Conservation (phyloP, 2,329 filamentous ascomycete genomes). For the Paraconiothyrium sp. region DNA sequence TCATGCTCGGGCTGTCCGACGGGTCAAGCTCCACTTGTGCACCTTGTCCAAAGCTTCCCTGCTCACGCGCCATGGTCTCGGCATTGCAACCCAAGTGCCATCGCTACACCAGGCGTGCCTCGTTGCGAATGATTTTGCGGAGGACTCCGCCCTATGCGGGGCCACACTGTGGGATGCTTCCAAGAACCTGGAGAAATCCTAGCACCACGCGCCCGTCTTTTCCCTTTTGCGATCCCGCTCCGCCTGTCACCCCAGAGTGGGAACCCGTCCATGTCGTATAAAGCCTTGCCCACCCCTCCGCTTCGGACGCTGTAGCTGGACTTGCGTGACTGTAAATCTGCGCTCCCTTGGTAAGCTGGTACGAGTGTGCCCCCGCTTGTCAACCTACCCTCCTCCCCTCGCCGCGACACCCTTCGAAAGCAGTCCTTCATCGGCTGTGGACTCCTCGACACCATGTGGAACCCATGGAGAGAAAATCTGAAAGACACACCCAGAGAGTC, state of each 20-base stretch:
- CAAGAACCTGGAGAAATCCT: constrained; percentile 2
- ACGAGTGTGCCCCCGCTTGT: background rate
- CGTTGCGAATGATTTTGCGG: background rate
- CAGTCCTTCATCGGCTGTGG: background rate
- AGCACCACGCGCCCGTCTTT: background rate
- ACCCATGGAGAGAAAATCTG: constrained; percentile 56
- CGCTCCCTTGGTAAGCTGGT: background rate
- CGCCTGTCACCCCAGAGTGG: constrained; percentile 5
- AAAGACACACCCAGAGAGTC: constrained; percentile 73
- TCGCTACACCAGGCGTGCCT: background rate
- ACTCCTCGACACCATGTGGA: constrained; percentile 40
- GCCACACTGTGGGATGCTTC: background rate
- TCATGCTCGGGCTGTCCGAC: constrained; percentile 5
- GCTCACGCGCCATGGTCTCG: constrained; percentile 24
- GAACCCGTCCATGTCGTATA: constrained; percentile 5
- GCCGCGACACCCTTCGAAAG: background rate
- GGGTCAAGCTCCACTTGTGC: constrained; percentile 22
- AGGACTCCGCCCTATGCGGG: background rate
- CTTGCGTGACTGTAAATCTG: background rate
- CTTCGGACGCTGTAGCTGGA: constrained; percentile 3
- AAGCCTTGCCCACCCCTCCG: background rate
- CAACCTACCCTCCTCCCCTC: background rate
- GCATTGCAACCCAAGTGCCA: constrained; percentile 27
- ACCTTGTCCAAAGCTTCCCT: constrained; percentile 25
- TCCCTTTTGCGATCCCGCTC: background rate